Evolutionary conservation across 1,139 yeast species (phyloP).

Genomic region (Kodamaea sp.): DNA sequence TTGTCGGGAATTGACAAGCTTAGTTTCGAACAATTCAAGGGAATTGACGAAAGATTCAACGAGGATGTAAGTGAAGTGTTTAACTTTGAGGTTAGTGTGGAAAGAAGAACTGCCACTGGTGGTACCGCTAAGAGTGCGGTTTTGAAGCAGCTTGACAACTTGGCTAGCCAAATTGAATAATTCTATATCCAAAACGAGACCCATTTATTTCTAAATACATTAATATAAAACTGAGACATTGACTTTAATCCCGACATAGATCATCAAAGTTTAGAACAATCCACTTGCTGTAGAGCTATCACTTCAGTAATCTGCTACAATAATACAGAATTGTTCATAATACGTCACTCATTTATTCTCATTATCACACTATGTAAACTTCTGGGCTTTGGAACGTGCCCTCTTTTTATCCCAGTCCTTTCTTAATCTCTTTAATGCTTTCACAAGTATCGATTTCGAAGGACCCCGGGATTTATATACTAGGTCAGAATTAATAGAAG

Average conservation of each 20-base stretch:
- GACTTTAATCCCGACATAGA: too few species aligned
- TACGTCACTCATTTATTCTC: too few species aligned
- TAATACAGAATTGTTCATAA: too few species aligned
- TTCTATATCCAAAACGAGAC: not conserved
- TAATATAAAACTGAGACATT: not conserved
- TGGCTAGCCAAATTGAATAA: constrained; percentile 21
- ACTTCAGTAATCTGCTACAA: too few species aligned
- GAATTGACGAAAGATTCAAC: constrained; percentile 77
- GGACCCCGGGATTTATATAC: too few species aligned
- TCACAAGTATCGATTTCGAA: not conserved
- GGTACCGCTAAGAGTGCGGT: constrained; percentile 97
- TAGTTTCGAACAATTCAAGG: constrained; percentile 71
- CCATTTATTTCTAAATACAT: constrained; percentile 1
- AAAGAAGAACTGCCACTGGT: constrained; percentile 94
- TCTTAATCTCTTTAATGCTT: not conserved
- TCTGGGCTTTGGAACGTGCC: too few species aligned
- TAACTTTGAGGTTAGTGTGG: constrained; percentile 91
- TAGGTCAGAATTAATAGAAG: not conserved
- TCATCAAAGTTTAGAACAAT: too few species aligned
- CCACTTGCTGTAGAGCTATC: too few species aligned
- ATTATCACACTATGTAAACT: too few species aligned
- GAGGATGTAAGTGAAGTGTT: constrained; percentile 82
- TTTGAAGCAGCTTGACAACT: constrained; percentile 60
- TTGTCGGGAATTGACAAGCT: constrained; percentile 82
- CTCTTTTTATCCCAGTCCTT: not conserved